Evolutionary conservation across 345 rosid genomes (phyloP).

Genomic region (Lagerstroemia speciosa): DNA sequence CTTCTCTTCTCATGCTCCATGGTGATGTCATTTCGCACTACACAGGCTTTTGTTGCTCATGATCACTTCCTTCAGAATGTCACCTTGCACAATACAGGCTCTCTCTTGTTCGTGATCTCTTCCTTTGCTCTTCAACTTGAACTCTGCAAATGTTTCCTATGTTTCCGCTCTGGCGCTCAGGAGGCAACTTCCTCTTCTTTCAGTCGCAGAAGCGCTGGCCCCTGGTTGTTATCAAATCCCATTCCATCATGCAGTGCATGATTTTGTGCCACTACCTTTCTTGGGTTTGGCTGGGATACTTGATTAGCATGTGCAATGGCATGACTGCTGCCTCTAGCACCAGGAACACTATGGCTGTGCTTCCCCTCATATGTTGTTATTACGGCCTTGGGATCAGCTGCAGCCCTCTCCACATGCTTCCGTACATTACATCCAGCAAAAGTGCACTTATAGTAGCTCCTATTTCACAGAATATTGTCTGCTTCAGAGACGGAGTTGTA

Average conservation of each 20-base stretch:
- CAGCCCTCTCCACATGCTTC: conserved; percentile 91
- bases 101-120: too few species aligned
- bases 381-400: conserved; percentile 81
- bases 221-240: conserved; percentile 38
- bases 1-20: neutral
- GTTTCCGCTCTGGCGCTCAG: conserved; percentile 4
- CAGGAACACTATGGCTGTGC: conserved; percentile 79
- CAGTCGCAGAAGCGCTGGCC: conserved; percentile 54
- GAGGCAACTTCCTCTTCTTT: conserved; percentile 64
- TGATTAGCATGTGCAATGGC: conserved; percentile 3
- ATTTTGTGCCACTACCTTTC: conserved; percentile 20
- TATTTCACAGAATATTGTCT: neutral
- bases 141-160: neutral
- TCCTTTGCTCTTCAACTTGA: neutral
- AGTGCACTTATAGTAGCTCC: conserved; percentile 69
- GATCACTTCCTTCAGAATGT: neutral
- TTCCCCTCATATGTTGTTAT: conserved; percentile 95
- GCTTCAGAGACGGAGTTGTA: neutral
- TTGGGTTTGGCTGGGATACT: conserved; percentile 25
- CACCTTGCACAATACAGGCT: too few species aligned
- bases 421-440: conserved; percentile 79
- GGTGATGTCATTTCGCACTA: neutral
- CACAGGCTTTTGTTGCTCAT: neutral
- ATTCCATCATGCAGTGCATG: conserved; percentile 27
- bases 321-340: conserved; percentile 56